Evolutionary conservation across 768 basidiomycete species (phyloP), one percentile per base, ranked within the genome.

Genomic region (Psilocybe azurescens): DNA sequence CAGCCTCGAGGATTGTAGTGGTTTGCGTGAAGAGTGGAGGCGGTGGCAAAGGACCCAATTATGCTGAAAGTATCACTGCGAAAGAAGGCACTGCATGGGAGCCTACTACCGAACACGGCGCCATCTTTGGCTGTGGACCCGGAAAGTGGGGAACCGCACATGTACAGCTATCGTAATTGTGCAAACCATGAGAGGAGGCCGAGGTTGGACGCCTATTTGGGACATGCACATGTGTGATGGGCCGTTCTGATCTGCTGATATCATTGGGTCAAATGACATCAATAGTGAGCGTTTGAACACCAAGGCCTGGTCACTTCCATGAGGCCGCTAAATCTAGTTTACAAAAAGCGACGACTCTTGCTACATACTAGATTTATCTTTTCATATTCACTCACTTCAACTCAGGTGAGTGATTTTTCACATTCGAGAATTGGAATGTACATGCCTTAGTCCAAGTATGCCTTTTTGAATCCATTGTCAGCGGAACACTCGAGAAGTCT

Each of bases 61-160:
- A 44, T 44, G 14, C n/a, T 44, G 11, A 44, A 44, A 44, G 41
- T 13, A 44, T 44, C 41, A 44, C n/a, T 14, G 41, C 14, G n/a
- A 44, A 11, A 44, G 14, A 28, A 56, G 3, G 29, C 47, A 39
- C 47, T 36, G 14, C 44, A 53, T 61, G 49, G 48, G 53, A 54
- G 53, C 50, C 30, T 57, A 56, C 33, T 41, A 53, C 59, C 56
- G 59, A 62, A 33, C 13, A 53, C 60, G 58, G 60, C 44, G 33
- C 61, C 54, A 65, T 62, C 58, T 59, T 62, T 44, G 64, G 58
- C 58, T 65, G 52, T 18, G 20, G 48, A 53, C 32, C 61, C 39
- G 57, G 41, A 9, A n/a, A 30, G n/a, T 18, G 41, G 41, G 41
- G 41, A 44, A 44, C 41, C 11, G 38, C 9, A 14, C 8, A 9